Percentiles rank a stretch among this genome's conserved stretches.
These are phyloP conservation scores for Wickerhamomyces pijperi DNA, from an alignment of 805 yeast genomes.

Conservation along the genomic window DNA sequence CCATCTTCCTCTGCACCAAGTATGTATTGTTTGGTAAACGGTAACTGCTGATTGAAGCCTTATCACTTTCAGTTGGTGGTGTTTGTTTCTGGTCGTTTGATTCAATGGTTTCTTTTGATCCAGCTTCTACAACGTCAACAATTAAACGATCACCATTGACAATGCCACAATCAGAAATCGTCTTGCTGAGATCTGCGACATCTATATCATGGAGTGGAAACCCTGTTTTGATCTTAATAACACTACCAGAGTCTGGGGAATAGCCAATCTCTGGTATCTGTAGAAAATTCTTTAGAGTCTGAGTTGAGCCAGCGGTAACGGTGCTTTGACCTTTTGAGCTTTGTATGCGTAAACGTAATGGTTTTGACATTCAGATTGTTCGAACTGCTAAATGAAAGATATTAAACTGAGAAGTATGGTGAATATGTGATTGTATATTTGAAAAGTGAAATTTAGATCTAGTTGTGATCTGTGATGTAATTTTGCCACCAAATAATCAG, in stretches of 20 bases:
- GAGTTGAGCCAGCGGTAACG: neutral
- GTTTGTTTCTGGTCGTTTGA: too few relatives aligned
- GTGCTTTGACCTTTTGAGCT: neutral
- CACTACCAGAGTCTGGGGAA: neutral
- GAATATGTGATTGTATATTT: too few relatives aligned
- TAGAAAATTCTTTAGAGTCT: neutral
- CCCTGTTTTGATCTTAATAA: conserved; percentile 29
- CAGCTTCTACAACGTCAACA: conserved; percentile 18
- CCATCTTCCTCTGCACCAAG: conserved; percentile 44
- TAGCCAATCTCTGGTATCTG: neutral
- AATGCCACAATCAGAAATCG: conserved; percentile 33
- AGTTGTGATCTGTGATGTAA: too few relatives aligned
- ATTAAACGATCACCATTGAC: conserved; percentile 49
- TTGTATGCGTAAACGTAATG: neutral
- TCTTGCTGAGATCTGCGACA: conserved; percentile 12
- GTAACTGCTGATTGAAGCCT: conserved; percentile 1
- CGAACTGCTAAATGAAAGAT: too few relatives aligned
- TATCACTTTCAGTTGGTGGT: conserved; percentile 3
- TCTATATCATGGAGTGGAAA: conserved; percentile 48
- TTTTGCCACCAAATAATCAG: too few relatives aligned
- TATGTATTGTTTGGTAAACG: conserved; percentile 16
- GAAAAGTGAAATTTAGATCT: too few relatives aligned
- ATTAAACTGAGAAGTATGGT: neutral
- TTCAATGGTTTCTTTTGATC: too few relatives aligned
- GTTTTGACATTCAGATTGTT: neutral